Conservation (phyloP, 352 stramenopile genomes). For the Phytophthora pseudosyringae region DNA sequence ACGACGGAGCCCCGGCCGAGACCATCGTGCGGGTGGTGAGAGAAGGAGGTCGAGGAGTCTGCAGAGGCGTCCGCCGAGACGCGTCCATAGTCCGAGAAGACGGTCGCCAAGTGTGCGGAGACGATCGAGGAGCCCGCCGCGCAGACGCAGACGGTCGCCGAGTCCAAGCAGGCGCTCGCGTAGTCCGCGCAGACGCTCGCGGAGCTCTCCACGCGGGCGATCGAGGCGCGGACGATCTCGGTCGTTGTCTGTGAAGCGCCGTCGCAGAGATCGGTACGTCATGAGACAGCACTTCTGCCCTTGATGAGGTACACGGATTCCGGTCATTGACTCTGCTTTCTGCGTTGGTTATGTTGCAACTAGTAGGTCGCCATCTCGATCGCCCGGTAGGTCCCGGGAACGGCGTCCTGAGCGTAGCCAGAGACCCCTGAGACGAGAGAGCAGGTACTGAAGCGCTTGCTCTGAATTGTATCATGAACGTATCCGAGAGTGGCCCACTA, state of each 20-base stretch:
- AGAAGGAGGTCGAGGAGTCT: conserved; percentile 28
- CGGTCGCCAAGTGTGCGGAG: conserved; percentile 25
- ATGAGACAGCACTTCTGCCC: neutral
- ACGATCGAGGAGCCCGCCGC: conserved; percentile 16
- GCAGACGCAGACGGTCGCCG: conserved; percentile 18
- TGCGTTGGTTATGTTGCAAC: neutral
- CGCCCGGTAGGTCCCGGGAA: conserved; percentile 15
- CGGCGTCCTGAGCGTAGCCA: conserved; percentile 19
- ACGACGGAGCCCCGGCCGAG: conserved; percentile 8
- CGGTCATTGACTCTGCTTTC: neutral
- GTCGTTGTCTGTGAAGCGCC: conserved; percentile 37
- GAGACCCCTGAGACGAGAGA: conserved; percentile 16
- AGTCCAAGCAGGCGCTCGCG: conserved; percentile 17
- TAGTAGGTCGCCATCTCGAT: conserved; percentile 46
- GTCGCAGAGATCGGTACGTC: conserved; percentile 29
- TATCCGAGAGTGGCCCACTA: too few relatives aligned
- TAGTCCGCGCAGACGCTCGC: conserved; percentile 25
- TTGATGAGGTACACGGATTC: neutral
- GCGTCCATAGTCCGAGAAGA: conserved; percentile 24
- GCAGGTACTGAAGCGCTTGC: conserved; percentile 12
- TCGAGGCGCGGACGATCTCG: conserved; percentile 28
- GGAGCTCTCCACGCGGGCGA: conserved; percentile 24
- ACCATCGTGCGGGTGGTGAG: neutral
- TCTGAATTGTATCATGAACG: neutral
- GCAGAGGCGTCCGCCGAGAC: conserved; percentile 18